Evolutionary conservation across 2,329 filamentous ascomycete genomes (phyloP).

Genomic region (Xylariaceae sp.): DNA sequence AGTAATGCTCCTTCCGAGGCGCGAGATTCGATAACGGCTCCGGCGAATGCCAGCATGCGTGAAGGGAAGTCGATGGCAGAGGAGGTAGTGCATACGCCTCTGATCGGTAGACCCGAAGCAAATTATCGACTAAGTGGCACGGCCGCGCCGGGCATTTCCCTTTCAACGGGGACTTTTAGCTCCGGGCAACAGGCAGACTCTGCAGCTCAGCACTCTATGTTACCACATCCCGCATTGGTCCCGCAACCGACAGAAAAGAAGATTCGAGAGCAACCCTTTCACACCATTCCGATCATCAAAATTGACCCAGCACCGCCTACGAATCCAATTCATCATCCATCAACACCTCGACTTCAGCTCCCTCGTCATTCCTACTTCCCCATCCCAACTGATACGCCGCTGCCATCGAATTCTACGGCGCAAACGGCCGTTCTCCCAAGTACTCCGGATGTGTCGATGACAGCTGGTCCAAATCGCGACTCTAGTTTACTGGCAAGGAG

Average conservation of each 20-base stretch:
- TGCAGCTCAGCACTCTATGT: slow-evolving; percentile 1
- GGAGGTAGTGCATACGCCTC: slow-evolving; percentile 1
- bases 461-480: slow-evolving; percentile 70
- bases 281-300: slow-evolving; percentile 13
- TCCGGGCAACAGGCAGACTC: neutral
- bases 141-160: neutral
- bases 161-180: neutral
- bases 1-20: neutral
- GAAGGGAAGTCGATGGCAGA: slow-evolving; percentile 1
- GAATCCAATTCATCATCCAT: slow-evolving; percentile 21
- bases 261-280: neutral
- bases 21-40: neutral
- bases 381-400: slow-evolving; percentile 42
- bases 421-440: slow-evolving; percentile 69
- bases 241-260: slow-evolving; percentile 1
- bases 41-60: neutral
- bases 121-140: neutral
- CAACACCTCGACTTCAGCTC: slow-evolving; percentile 33
- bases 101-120: slow-evolving; percentile 3
- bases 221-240: neutral
- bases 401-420: slow-evolving; percentile 61
- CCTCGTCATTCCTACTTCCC: slow-evolving; percentile 32
- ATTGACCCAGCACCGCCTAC: slow-evolving; percentile 12
- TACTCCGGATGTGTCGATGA: slow-evolving; percentile 61
- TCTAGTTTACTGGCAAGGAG: slow-evolving; percentile 50